Percentiles rank a stretch among this genome's conserved stretches.
phyloP scores from a whole-genome alignment of 352 stramenopile genomes.

The Globisporangium iwayamae region DNA sequence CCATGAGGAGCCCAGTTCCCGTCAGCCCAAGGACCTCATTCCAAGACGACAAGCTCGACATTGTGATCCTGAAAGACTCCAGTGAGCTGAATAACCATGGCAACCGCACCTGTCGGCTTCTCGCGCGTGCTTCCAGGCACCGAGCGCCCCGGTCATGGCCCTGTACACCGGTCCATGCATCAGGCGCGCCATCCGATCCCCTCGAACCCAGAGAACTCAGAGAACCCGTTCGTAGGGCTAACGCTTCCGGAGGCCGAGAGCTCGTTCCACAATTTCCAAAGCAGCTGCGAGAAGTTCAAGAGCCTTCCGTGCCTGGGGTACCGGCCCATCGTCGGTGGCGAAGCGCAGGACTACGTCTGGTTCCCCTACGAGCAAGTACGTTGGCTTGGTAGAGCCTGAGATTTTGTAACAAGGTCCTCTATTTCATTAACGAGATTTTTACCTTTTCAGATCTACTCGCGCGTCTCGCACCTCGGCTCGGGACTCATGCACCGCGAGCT shows the following conservation, averaged over 20 bases:
- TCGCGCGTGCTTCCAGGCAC: slow-evolving; percentile 42
- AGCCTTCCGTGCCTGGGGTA: slow-evolving; percentile 39
- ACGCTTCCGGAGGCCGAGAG: slow-evolving; percentile 33
- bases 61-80: not conserved
- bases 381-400: not conserved
- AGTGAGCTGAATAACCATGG: slow-evolving; percentile 18
- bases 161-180: slow-evolving; percentile 42
- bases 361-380: slow-evolving; percentile 45
- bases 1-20: not conserved
- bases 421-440: not conserved
- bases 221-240: slow-evolving; percentile 39
- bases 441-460: slow-evolving; percentile 20
- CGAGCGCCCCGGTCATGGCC: slow-evolving; percentile 31
- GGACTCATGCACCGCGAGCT: slow-evolving; percentile 47
- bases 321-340: slow-evolving; percentile 30
- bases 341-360: slow-evolving; percentile 42
- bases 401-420: not conserved
- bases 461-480: slow-evolving; percentile 32
- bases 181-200: slow-evolving; percentile 26
- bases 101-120: slow-evolving; percentile 36
- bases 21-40: not conserved
- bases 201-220: slow-evolving; percentile 27
- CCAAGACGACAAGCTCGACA: not conserved
- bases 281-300: slow-evolving; percentile 21
- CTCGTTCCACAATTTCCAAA: slow-evolving; percentile 48